Conservation (phyloP, 805 yeast genomes). For the Cyberlindnera sargentensis region DNA sequence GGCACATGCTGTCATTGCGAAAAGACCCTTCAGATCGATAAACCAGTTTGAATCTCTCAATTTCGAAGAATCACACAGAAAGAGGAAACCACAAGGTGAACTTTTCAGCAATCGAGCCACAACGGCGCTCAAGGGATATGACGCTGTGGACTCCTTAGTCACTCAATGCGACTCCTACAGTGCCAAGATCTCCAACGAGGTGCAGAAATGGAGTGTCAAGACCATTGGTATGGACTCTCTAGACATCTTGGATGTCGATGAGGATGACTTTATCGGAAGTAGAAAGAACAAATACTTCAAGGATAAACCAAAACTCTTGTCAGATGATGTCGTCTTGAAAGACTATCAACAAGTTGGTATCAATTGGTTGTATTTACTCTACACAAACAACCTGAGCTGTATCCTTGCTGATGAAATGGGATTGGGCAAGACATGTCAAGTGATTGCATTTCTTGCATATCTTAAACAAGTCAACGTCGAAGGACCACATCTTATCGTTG, state of each 20-base stretch:
- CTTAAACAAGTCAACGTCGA: conserved; percentile 54
- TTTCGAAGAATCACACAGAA: conserved; percentile 36
- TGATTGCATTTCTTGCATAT: conserved; percentile 84
- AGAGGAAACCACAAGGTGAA: conserved; percentile 57
- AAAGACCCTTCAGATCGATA: conserved; percentile 64
- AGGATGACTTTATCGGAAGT: conserved; percentile 26
- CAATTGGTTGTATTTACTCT: conserved; percentile 83
- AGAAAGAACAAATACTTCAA: conserved; percentile 41
- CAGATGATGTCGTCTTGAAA: conserved; percentile 62
- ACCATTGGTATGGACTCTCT: conserved; percentile 63
- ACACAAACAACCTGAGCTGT: conserved; percentile 75
- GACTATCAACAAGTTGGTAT: conserved; percentile 95
- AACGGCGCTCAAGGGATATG: conserved; percentile 74
- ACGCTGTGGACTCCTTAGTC: conserved; percentile 90
- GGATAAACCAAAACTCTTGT: conserved; percentile 63
- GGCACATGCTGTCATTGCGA: conserved; percentile 56
- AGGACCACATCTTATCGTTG: conserved; percentile 91
- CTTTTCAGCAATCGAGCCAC: conserved; percentile 65
- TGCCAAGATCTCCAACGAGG: conserved; percentile 57
- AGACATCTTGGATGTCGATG: conserved; percentile 48
- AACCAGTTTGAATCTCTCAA: conserved; percentile 52
- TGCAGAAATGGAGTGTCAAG: conserved; percentile 84
- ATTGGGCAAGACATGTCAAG: conserved; percentile 94
- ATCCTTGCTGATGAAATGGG: conserved; percentile 99
- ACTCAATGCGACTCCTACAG: conserved; percentile 79